Conservation (phyloP, 441 rosid genomes). For the Hura crepitans region DNA sequence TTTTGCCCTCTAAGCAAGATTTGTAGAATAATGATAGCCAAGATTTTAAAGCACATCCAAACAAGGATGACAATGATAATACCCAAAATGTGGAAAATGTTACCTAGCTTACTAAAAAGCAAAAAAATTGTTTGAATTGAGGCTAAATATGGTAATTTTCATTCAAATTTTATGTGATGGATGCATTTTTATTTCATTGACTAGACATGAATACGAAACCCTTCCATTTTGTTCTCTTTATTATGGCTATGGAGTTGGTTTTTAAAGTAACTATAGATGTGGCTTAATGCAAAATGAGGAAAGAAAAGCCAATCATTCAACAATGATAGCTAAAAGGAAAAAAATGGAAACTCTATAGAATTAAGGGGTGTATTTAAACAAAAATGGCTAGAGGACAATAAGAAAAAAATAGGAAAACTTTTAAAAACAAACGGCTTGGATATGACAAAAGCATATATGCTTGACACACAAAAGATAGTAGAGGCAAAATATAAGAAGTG, state of each 20-base stretch:
- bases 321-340: conserved; percentile 85
- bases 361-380: conserved; percentile 86
- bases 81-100: conserved; percentile 40
- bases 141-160: conserved; percentile 69
- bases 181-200: not conserved
- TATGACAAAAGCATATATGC: conserved; percentile 69
- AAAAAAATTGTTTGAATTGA: conserved; percentile 71
- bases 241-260: not conserved
- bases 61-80: conserved; percentile 27
- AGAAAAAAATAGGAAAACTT: conserved; percentile 83
- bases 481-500: conserved; percentile 90
- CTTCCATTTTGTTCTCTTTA: not conserved
- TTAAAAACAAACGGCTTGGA: conserved; percentile 91
- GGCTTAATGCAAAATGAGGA: conserved; percentile 59
- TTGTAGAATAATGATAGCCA: conserved; percentile 35
- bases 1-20: conserved; percentile 23
- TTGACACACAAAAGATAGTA: conserved; percentile 85
- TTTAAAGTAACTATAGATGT: not conserved
- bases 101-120: conserved; percentile 74
- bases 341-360: conserved; percentile 79
- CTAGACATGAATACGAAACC: not conserved
- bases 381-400: conserved; percentile 88
- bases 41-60: conserved; percentile 39
- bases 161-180: not conserved
- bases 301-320: conserved; percentile 82